Percentiles rank a stretch among this genome's conserved stretches.
Evolutionary conservation across 805 yeast genomes (phyloP).

Genomic region (Suhomyces emberorum): DNA sequence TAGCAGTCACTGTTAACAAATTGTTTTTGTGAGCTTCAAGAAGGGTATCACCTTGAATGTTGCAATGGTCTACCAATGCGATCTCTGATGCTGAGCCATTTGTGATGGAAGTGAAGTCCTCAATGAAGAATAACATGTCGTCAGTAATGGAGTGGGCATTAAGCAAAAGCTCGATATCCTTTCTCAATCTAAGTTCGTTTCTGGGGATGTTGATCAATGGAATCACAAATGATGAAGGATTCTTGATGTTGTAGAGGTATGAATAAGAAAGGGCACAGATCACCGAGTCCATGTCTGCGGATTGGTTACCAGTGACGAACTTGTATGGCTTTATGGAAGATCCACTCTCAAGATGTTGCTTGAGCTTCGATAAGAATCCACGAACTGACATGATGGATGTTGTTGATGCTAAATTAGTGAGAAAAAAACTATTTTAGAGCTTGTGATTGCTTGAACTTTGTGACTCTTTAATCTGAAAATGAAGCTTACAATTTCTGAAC

Average conservation of each 20-base stretch:
- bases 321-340: conserved; percentile 18
- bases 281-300: conserved; percentile 87
- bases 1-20: conserved; percentile 43
- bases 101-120: conserved; percentile 48
- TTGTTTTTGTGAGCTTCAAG: conserved; percentile 22
- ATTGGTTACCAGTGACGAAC: conserved; percentile 76
- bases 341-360: conserved; percentile 13
- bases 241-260: conserved; percentile 43
- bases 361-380: conserved; percentile 20
- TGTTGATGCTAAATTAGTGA: no score
- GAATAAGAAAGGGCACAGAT: conserved; percentile 73
- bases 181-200: conserved; percentile 63
- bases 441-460: no score
- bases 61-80: conserved; percentile 81
- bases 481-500: no score
- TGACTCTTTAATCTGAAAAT: no score
- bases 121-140: conserved; percentile 56
- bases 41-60: conserved; percentile 48
- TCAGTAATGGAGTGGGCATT: conserved; percentile 42
- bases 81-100: conserved; percentile 33
- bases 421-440: no score
- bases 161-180: conserved; percentile 64
- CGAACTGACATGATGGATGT: conserved; percentile 33
- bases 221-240: conserved; percentile 36
- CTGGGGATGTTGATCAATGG: conserved; percentile 76